These are phyloP conservation scores for Phascolomyces articulosus DNA, from an alignment of 371 early-diverging fungal genomes.

Conservation along the genomic window DNA sequence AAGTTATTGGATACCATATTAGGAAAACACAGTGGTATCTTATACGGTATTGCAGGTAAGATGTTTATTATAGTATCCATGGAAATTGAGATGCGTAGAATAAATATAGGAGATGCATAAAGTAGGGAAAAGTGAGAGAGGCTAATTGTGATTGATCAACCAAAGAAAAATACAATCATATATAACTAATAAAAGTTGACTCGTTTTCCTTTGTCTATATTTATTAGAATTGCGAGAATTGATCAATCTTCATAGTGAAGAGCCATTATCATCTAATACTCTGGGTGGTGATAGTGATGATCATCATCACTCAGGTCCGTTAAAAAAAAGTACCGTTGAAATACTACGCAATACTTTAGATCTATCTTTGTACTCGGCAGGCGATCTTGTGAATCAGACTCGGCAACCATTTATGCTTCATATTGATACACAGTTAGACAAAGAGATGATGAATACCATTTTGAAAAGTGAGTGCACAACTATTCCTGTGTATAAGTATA, in stretches of 20 bases:
- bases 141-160: too few species aligned
- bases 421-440: conserved; percentile 48
- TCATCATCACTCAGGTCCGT: too few species aligned
- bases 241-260: conserved; percentile 67
- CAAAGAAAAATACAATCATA: too few species aligned
- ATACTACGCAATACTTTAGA: conserved; percentile 67
- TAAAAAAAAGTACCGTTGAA: conserved; percentile 47
- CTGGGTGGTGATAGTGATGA: too few species aligned
- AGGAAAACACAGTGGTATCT: conserved; percentile 70
- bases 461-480: conserved; percentile 66
- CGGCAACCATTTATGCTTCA: conserved; percentile 56
- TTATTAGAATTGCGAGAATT: conserved; percentile 73
- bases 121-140: too few species aligned
- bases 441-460: conserved; percentile 49
- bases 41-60: conserved; percentile 64
- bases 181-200: too few species aligned
- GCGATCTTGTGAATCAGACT: background rate
- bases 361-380: conserved; percentile 51
- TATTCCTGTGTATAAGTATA: conserved; percentile 46
- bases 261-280: conserved; percentile 5
- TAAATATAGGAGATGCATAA: background rate
- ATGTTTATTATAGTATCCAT: background rate
- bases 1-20: conserved; percentile 75
- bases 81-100: background rate
- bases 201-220: background rate